Evolutionary conservation across 768 basidiomycete genomes (phyloP), one percentile per base, ranked within the genome.

Genomic region (Kwoniella dendrophila): DNA sequence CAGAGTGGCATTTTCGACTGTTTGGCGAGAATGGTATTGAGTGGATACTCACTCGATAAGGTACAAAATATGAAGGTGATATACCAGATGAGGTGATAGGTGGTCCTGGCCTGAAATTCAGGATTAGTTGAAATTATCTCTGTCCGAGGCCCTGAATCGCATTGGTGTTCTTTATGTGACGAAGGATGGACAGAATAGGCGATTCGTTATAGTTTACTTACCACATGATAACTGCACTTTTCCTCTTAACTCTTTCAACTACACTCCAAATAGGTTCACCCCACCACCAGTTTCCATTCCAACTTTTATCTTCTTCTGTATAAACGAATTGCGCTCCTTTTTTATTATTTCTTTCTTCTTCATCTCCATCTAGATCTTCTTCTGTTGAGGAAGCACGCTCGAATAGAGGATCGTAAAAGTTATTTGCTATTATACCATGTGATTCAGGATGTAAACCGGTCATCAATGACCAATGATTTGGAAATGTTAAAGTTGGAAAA

Each of bases 241-340:
- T 81, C 11, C 91, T 76, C 0, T 88, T 88, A 4, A 87, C 86
- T 61, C 85, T 87, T 60, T 82, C 84, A 1, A 88, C 90, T 0
- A 92, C 93, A 73, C 91, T 90, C 92, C 93, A 96, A 83, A 95
- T 88, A 90, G 92, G 92, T 75, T 94, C 91, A 45, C 93, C 93
- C 14, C 84, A 77, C 92, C 93, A 95, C 90, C 92, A 96, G 0
- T 81, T 71, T 0, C 88, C 72, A 59, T 86, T 83, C 86, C 87
- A 88, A 26, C 83, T 84, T 3, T 85, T 84, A 7, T 85, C 82
- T 10, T 82, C 78, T 10, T 82, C 80, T 59, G 87, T 88, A 73
- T 92, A 62, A 8, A 48, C 26, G 30, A 66, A 69, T 30, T 59
- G 52, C 7, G 41, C 43, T 18, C 61, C 41, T 62, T 50, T 27